Conservation (phyloP, 768 basidiomycete species). For the Xanthoconium purpureum region DNA sequence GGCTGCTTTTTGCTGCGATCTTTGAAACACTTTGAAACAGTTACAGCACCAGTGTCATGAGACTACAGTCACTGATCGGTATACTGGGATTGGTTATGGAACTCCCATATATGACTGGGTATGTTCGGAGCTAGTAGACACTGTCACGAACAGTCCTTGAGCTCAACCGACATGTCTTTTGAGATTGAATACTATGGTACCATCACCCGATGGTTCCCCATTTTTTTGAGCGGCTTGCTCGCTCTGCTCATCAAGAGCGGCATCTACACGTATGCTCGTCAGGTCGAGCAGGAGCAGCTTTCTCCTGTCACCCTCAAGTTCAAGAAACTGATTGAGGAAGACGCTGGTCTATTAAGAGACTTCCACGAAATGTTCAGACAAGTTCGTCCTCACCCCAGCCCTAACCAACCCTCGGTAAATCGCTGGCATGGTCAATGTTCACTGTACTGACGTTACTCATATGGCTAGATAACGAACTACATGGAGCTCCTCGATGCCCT, state of each 20-base stretch:
- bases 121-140: too few species aligned
- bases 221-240: constrained; percentile 26
- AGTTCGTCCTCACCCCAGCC: not conserved
- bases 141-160: not conserved
- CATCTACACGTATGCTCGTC: constrained; percentile 6
- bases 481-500: constrained; percentile 7
- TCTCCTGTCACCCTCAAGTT: constrained; percentile 17
- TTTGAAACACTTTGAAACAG: too few species aligned
- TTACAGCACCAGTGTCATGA: too few species aligned
- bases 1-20: too few species aligned
- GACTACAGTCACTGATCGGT: too few species aligned
- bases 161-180: constrained; percentile 10
- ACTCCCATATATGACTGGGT: too few species aligned
- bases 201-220: constrained; percentile 19
- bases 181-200: constrained; percentile 21
- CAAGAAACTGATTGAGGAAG: constrained; percentile 8
- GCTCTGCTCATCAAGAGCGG: constrained; percentile 18
- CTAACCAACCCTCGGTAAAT: not conserved
- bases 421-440: not conserved
- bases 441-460: not conserved
- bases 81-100: too few species aligned
- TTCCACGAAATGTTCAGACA: not conserved
- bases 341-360: not conserved
- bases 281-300: constrained; percentile 7
- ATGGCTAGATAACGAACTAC: not conserved